A percentile compares a stretch with the other conserved stretches of the same genome.
Evolutionary conservation across 306 rosid species (phyloP).

Genomic region (Cucurbita pepo): DNA sequence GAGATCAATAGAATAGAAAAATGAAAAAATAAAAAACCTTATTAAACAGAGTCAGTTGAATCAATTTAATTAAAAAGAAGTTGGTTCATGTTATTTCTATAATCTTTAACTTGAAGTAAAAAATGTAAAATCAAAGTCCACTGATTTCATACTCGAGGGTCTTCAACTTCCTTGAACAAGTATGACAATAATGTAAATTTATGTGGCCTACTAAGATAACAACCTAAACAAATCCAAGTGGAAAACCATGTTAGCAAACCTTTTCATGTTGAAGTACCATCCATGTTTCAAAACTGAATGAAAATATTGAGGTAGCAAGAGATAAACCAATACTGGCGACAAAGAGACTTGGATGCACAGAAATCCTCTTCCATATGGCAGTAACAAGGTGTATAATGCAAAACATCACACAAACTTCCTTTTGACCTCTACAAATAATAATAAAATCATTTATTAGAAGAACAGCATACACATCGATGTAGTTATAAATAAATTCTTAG

Average conservation of each 20-base stretch:
- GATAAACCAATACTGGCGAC: conserved; percentile 46
- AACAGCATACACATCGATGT: background rate
- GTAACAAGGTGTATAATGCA: conserved; percentile 55
- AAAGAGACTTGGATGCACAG: conserved; percentile 42
- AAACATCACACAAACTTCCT: conserved; percentile 55
- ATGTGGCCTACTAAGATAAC: background rate
- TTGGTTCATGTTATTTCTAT: background rate
- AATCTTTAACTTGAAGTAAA: background rate
- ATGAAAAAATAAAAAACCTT: background rate
- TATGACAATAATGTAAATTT: background rate
- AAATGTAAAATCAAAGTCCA: background rate
- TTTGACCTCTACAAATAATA: conserved; percentile 52
- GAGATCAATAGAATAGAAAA: background rate
- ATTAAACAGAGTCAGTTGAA: background rate
- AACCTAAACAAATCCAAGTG: background rate
- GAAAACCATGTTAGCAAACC: conserved; percentile 19
- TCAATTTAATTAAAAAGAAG: no score
- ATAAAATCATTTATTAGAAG: background rate
- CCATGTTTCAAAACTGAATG: conserved; percentile 75
- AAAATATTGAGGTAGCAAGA: conserved; percentile 51
- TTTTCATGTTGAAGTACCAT: conserved; percentile 78
- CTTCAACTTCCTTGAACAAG: background rate
- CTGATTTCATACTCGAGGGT: background rate
- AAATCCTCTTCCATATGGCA: conserved; percentile 60
- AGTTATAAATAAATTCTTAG: background rate